A percentile compares a stretch with the other conserved stretches of the same genome.
Evolutionary conservation across 108 stramenopile species (phyloP).

Genomic region (Schizochytrium sp.): DNA sequence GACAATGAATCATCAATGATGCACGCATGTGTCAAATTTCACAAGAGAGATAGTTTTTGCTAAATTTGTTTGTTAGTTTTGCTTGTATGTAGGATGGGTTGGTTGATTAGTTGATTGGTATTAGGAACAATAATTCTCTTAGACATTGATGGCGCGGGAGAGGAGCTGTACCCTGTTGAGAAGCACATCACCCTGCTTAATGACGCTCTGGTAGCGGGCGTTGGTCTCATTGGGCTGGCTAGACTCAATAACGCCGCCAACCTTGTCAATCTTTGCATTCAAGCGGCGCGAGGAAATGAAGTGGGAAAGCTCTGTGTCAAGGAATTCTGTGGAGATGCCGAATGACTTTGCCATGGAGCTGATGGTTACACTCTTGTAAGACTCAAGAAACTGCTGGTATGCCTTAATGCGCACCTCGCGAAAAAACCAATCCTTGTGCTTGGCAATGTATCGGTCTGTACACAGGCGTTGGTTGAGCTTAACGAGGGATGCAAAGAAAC

Average conservation of each 20-base stretch:
- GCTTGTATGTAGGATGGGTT: too few relatives aligned
- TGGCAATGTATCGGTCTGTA: constrained; percentile 86
- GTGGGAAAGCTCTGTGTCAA: constrained; percentile 92
- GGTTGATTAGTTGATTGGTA: background rate
- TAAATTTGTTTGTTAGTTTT: too few relatives aligned
- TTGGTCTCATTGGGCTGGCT: constrained; percentile 95
- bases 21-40: too few relatives aligned
- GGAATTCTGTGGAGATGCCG: constrained; percentile 88
- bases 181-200: constrained; percentile 95
- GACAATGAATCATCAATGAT: too few relatives aligned
- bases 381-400: constrained; percentile 96
- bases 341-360: constrained; percentile 92
- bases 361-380: constrained; percentile 95
- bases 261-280: constrained; percentile 97
- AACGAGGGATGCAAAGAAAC: constrained; percentile 89
- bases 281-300: constrained; percentile 95
- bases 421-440: constrained; percentile 86
- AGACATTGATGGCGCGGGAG: constrained; percentile 93
- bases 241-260: constrained; percentile 95
- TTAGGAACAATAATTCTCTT: constrained; percentile 50
- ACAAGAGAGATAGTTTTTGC: too few relatives aligned
- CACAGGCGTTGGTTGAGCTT: constrained; percentile 83
- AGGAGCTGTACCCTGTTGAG: constrained; percentile 96
- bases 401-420: constrained; percentile 92
- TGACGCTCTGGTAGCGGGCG: constrained; percentile 94